Evolutionary conservation across 2,329 filamentous ascomycete species (phyloP).

Genomic region (Diaporthe sp.): DNA sequence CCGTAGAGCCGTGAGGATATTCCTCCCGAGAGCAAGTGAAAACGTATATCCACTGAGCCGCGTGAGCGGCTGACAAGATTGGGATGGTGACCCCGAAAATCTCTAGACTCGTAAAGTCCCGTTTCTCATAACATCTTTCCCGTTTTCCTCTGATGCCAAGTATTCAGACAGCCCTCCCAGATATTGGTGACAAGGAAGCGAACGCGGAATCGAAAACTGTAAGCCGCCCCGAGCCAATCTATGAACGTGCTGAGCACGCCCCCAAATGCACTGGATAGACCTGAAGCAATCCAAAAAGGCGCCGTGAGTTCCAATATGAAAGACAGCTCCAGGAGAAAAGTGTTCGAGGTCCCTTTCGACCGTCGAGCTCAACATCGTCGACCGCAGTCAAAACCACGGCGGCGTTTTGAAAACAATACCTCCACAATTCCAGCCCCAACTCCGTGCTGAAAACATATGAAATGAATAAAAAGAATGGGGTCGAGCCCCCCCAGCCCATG

Average conservation of each 20-base stretch:
- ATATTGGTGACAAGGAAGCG: constrained; percentile 29
- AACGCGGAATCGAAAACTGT: constrained; percentile 21
- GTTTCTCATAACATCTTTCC: constrained; percentile 32
- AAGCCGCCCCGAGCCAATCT: constrained; percentile 24
- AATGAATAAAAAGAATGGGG: constrained; percentile 22
- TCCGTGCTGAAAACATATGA: constrained; percentile 42
- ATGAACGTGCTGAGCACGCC: constrained; percentile 14
- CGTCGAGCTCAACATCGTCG: background rate
- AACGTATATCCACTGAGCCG: constrained; percentile 36
- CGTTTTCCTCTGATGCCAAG: constrained; percentile 18
- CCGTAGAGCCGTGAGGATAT: background rate
- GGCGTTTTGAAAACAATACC: background rate
- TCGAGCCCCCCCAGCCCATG: background rate
- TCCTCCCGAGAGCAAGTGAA: constrained; percentile 6
- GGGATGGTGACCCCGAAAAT: constrained; percentile 35
- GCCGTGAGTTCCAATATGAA: background rate
- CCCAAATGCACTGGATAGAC: background rate
- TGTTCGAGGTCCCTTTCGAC: background rate
- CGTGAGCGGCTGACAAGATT: constrained; percentile 29
- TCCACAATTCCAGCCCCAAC: constrained; percentile 37
- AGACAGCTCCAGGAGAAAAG: background rate
- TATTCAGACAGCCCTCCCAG: constrained; percentile 23
- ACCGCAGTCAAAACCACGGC: background rate
- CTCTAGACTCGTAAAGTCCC: constrained; percentile 33
- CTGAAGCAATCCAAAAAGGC: background rate